Base-by-base conservation (phyloP, 2,329 filamentous ascomycete species). In the Ceratocystis eucalypticola region DNA sequence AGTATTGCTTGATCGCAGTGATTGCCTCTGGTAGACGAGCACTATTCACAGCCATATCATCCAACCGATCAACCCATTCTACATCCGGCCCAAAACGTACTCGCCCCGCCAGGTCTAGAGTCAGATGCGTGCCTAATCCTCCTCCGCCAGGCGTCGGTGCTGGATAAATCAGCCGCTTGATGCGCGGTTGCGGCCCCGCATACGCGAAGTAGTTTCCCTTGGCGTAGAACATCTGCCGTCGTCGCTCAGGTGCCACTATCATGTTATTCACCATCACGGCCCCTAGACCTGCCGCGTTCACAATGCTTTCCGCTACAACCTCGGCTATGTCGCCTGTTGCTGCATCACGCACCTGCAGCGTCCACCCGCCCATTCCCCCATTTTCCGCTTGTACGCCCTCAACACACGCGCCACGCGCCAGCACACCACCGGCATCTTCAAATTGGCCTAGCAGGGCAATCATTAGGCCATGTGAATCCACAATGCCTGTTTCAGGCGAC, bases 141-240 rank as follows among this genome's bases (percentile, higher is more conserved):
- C 85, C 92, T 25, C 87, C 83, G 1, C 92, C 92, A 0, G 91
- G 88, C 7, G 88, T 80, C 0, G 93, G 91, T 0, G 88, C 91
- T 0, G 94, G 94, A 73, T 97, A 99, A 63, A 99, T 80, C 25
- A 99, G 83, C 0, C 88, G 89, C 1, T 76, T 79, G 10, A 92
- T 84, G 37, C 72, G 74, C 0, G 91, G 92, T 0, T 73, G 72
- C 0, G 86, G 83, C 1, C 84, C 78, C 0, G 81, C 76, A 77
- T 96, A 97, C 37, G 87, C 88, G 77, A 95, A 97, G 78, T 99
- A 99, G 68, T 90, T 93, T 0, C 94, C 94, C 78, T 99, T 99
- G 68, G 93, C 93, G 76, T 88, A 97, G 78, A 84, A 89, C 4
- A 91, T 82, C 28, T 76, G 82, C 48, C 78, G 77, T 63, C 84